Evolutionary conservation across 164 flowering plant species (phyloP), one percentile per base, ranked within the genome.

Genomic region (Berberis vulgaris): DNA sequence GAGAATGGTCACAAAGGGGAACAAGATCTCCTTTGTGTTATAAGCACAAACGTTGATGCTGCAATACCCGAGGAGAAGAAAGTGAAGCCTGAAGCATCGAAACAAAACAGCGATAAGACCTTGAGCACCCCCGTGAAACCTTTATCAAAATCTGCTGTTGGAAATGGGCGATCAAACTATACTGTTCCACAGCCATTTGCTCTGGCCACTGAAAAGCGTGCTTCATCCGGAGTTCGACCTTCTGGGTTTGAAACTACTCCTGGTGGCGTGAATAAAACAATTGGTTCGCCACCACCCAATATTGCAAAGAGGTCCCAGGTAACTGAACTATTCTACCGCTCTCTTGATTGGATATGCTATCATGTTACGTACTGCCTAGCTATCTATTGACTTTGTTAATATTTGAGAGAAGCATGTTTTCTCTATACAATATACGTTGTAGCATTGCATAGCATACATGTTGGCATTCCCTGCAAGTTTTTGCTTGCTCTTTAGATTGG

Each of bases 131-230:
- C 26, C 26, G 26, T 26, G 26, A 26, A 26, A 26, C 26, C 26
- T 26, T 26, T 26, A 26, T 26, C 26, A 26, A 26, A 67, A 74
- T 65, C 79, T 68, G 45, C 72, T 67, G 62, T 69, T 57, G 77
- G 75, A 69, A 84, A 71, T 74, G 71, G 54, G 53, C 75, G 80
- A 56, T 61, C 76, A 43, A 81, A 76, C 40, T 68, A 50, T 70
- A 83, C 91, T 60, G 79, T 84, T 61, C 86, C 97, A 0, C 84
- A 79, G 63, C 96, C 98, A 58, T 93, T 90, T 81, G 62, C 92
- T 61, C 62, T 86, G 67, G 96, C 91, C 54, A 92, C 96, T 69
- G 98, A 87, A 53, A 87, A 79, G 78, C 91, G 86, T 68, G 84
- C 98, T 69, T 80, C 84, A 41, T 67, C 49, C 64, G 86, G 79